Evolutionary conservation across 2,329 filamentous ascomycete genomes (phyloP).

Genomic region (Ascochyta lentis): DNA sequence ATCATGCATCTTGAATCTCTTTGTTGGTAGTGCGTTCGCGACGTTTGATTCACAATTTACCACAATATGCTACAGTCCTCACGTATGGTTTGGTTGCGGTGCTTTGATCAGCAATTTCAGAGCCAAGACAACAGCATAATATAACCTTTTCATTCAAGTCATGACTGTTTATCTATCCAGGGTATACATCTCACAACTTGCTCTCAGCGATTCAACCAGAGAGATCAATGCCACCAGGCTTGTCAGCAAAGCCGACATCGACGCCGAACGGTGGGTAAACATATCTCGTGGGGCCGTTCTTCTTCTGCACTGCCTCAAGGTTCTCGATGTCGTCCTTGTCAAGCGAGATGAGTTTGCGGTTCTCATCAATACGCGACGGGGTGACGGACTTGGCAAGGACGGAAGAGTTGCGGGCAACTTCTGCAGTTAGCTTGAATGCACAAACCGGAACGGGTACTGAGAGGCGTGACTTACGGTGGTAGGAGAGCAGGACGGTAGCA

Average conservation of each 20-base stretch:
- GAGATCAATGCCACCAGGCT: constrained; percentile 48
- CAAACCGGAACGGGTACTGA: not conserved
- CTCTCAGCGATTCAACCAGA: constrained; percentile 34
- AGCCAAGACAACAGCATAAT: not conserved
- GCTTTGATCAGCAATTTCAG: no score
- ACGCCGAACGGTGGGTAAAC: constrained; percentile 59
- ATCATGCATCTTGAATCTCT: not conserved
- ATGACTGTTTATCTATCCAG: constrained; percentile 13
- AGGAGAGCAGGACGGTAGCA: constrained; percentile 71
- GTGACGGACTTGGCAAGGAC: constrained; percentile 78
- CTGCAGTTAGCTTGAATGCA: constrained; percentile 1
- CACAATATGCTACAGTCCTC: no score
- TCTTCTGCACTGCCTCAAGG: constrained; percentile 55
- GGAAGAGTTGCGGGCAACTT: constrained; percentile 71
- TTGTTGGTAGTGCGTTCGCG: no score
- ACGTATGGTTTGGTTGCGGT: no score
- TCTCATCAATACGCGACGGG: constrained; percentile 71
- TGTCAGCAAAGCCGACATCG: constrained; percentile 58
- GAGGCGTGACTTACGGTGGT: constrained; percentile 64
- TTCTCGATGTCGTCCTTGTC: constrained; percentile 67
- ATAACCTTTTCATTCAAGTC: constrained; percentile 1
- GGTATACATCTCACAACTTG: constrained; percentile 18
- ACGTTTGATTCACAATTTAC: no score
- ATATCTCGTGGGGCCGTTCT: constrained; percentile 55
- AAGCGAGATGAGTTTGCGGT: constrained; percentile 70